Percentiles rank a stretch among this genome's conserved stretches.
Conservation (phyloP, 805 yeast species). For the Candida hungchunana region DNA sequence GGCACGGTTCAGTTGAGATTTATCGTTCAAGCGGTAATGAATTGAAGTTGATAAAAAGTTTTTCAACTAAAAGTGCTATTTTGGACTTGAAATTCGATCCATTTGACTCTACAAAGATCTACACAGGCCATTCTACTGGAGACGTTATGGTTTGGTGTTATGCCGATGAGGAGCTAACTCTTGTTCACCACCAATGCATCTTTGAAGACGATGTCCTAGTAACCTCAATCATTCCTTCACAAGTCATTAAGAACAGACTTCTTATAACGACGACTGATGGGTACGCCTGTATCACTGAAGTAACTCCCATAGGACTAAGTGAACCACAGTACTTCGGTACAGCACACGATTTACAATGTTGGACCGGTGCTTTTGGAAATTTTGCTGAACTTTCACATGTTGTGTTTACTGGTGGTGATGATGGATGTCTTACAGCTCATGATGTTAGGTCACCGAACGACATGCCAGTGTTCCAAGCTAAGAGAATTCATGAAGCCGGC, state of each 20-base stretch:
- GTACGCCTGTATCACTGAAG: constrained; percentile 41
- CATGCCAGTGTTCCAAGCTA: constrained; percentile 32
- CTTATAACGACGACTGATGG: constrained; percentile 71
- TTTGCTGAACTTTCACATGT: constrained; percentile 48
- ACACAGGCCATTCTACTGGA: constrained; percentile 82
- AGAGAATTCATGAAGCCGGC: constrained; percentile 82
- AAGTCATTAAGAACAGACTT: constrained; percentile 33
- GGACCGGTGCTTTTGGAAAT: constrained; percentile 78
- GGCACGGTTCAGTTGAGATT: constrained; percentile 62
- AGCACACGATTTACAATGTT: constrained; percentile 72
- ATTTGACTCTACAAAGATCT: constrained; percentile 41
- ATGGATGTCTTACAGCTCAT: constrained; percentile 67
- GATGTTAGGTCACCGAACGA: constrained; percentile 45
- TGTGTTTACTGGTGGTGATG: constrained; percentile 89
- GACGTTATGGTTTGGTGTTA: constrained; percentile 60
- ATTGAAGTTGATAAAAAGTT: constrained; percentile 20
- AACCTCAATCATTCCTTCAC: constrained; percentile 61
- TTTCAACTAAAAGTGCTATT: constrained; percentile 55
- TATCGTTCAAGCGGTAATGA: constrained; percentile 22
- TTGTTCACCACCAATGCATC: constrained; percentile 36
- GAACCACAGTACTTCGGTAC: constrained; percentile 23
- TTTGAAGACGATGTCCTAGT: constrained; percentile 49
- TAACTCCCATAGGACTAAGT: constrained; percentile 26
- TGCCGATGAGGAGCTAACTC: constrained; percentile 7
- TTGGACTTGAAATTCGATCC: constrained; percentile 74